Evolutionary conservation across 148 eudicot genomes (phyloP).

Genomic region (Camellia japonica): DNA sequence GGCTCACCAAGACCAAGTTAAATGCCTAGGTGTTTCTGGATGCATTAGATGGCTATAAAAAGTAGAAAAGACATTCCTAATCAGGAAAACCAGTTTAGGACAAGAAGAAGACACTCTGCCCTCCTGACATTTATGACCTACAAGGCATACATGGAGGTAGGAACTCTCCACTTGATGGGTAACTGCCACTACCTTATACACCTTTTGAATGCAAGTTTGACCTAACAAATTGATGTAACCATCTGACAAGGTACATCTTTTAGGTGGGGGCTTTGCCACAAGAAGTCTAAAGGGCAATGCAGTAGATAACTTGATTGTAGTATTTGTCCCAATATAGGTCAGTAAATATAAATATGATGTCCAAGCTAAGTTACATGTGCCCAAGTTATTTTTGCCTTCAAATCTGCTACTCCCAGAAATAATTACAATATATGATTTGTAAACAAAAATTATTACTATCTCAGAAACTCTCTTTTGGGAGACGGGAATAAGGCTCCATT

Average conservation of each 20-base stretch:
- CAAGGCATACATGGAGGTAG: not conserved
- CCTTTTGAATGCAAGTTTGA: not conserved
- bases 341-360: not conserved
- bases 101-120: not conserved
- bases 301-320: not conserved
- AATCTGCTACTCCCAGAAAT: not conserved
- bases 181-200: not conserved
- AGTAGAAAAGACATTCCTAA: not conserved
- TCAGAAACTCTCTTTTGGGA: not conserved
- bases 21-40: not conserved
- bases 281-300: not conserved
- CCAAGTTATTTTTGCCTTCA: slow-evolving; percentile 1
- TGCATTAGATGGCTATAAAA: not conserved
- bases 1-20: slow-evolving; percentile 1
- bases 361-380: not conserved
- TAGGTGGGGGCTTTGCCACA: not conserved
- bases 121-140: not conserved
- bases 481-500: not conserved
- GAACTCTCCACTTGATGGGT: not conserved
- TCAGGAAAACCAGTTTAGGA: not conserved
- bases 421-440: not conserved
- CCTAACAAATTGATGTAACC: not conserved
- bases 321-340: not conserved
- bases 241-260: not conserved
- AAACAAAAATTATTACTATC: not conserved